These are phyloP conservation scores for Alternaria atra DNA, from an alignment of 2,329 filamentous ascomycete genomes.

Conservation along the genomic window DNA sequence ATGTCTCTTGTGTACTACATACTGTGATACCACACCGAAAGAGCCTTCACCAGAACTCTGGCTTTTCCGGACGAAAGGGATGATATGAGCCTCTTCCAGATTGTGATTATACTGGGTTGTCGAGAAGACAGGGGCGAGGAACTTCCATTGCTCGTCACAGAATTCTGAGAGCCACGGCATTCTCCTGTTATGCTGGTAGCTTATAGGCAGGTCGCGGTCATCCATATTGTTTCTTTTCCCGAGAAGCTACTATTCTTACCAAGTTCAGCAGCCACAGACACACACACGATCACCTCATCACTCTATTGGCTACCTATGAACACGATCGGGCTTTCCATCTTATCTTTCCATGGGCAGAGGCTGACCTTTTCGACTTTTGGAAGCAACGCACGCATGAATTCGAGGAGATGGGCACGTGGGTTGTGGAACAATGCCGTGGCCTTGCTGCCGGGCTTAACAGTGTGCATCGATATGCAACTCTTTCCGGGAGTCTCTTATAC, in stretches of 20 bases:
- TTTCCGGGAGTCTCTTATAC: background rate
- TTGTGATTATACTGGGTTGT: too few species aligned
- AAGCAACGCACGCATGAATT: background rate
- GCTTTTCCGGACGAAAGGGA: too few species aligned
- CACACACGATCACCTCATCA: background rate
- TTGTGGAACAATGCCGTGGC: conserved; percentile 13
- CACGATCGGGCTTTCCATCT: background rate
- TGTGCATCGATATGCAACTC: conserved; percentile 9
- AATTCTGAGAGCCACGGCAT: too few species aligned
- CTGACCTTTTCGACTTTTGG: conserved; percentile 12
- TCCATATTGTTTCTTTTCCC: too few species aligned
- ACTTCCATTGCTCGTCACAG: too few species aligned
- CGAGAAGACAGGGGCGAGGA: too few species aligned
- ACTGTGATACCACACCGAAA: too few species aligned
- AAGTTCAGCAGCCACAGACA: background rate
- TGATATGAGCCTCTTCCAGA: too few species aligned
- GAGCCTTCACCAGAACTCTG: too few species aligned
- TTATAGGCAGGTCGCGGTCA: too few species aligned
- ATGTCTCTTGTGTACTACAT: too few species aligned
- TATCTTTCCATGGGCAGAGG: conserved; percentile 19
- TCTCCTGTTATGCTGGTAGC: too few species aligned
- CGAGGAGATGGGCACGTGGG: background rate
- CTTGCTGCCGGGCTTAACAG: conserved; percentile 11
- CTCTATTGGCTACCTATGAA: conserved; percentile 6
- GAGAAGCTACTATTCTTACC: background rate